phyloP scores from a whole-genome alignment of 176 grass and related monocot genomes.

The bread wheat (Triticum aestivum) region IWGSC_CS_RefSeq_v2.1 NC_057796.1:392598081-392598580 shows the following conservation, averaged over 20 bases:
- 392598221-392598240: conserved; percentile 21
- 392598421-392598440: conserved; percentile 34
- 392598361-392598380: not conserved
- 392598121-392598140: not conserved
- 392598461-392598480: conserved; percentile 28
- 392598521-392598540: not conserved
- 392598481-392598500: conserved; percentile 22
- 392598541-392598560: conserved; percentile 10
- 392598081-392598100: not conserved
- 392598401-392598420: conserved; percentile 18
- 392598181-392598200: not conserved
- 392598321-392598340: conserved; percentile 24
- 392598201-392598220: not conserved
- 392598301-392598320: conserved; percentile 35
- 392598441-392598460: conserved; percentile 29
- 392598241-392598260: not conserved
- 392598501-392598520: not conserved
- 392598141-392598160: conserved; percentile 6
- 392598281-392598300: not conserved
- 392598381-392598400: conserved; percentile 18
- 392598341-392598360: not conserved
- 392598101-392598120: not conserved
- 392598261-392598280: conserved; percentile 29
- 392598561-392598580: conserved; percentile 23
- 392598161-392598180: not conserved